Base-by-base conservation (phyloP, 1,284 basidiomycete genomes). In the Puccinia novopanici region DNA sequence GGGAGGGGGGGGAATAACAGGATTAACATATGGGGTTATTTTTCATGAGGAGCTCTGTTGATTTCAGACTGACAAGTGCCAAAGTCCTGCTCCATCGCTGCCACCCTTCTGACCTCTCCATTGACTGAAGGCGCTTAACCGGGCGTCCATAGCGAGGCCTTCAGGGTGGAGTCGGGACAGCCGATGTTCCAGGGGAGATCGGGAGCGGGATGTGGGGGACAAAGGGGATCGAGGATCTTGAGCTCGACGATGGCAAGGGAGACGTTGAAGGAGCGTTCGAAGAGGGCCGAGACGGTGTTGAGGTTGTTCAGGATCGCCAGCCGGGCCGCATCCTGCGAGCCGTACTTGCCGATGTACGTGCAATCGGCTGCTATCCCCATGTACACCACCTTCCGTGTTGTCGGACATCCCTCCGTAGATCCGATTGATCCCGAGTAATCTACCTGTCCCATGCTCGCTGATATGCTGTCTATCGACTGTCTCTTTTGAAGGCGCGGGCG, bases 401-500 rank as follows among this genome's bases (percentile, higher is more conserved):
- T 82, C 13, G 84, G 84, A 63, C 84, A 85, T 52, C 84, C 84
- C 4, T 67, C 67, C 8, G 83, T 85, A n/a, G 80, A 82, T 1
- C 84, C 84, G 59, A 85, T 85, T 10, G 70, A 54, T 52, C 30
- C 37, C 71, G 76, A 73, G 67, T 68, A 83, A 40, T 75, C 61
- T 8, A 40, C 93, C 81, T 50, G 48, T 17, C 27, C 22, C 42
- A 54, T 50, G 42, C 68, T 37, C 81, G 82, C 12, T 82, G 81
- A 54, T 82, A 63, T 75, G 82, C 83, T 57, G 83, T 83, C 30
- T 22, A 71, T 27, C 81, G 82, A 50, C 88, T 89, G 10, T 87
- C 88, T 37, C 90, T 88, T 87, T 91, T 91, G 83, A 80, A 80
- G 19, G 57, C 61, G 52, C 8, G 45, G 89, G 54, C 87, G 82